Evolutionary conservation across 2,329 filamentous ascomycete species (phyloP).

Genomic region (Knufia petricola): DNA sequence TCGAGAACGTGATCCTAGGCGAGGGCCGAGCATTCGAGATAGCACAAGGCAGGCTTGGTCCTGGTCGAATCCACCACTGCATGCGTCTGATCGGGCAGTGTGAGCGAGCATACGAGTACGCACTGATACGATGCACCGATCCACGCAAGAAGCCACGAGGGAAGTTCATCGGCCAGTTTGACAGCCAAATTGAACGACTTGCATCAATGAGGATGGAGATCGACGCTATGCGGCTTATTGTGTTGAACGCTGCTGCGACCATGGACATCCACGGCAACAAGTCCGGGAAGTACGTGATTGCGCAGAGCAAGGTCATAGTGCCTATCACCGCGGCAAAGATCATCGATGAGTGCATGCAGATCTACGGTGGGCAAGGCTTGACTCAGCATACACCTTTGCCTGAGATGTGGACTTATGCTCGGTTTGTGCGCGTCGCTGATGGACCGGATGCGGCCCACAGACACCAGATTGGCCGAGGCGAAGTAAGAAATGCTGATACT

Average conservation of each 20-base stretch:
- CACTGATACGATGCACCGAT: conserved; percentile 79
- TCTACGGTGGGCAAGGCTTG: conserved; percentile 68
- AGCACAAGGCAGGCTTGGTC: conserved; percentile 79
- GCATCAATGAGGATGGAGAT: conserved; percentile 77
- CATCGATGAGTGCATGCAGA: conserved; percentile 68
- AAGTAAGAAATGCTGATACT: conserved; percentile 12
- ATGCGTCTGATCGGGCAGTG: conserved; percentile 79
- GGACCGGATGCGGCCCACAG: conserved; percentile 82
- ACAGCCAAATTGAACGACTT: conserved; percentile 78
- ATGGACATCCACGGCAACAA: conserved; percentile 81
- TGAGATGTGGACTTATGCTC: conserved; percentile 65
- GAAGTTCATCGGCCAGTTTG: conserved; percentile 70
- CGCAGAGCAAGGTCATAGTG: conserved; percentile 73
- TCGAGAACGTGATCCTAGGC: conserved; percentile 60
- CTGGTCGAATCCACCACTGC: conserved; percentile 80
- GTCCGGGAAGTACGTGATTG: conserved; percentile 71
- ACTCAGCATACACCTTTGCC: conserved; percentile 78
- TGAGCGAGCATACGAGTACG: conserved; percentile 76
- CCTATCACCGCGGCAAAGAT: conserved; percentile 64
- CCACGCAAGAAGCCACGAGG: conserved; percentile 72
- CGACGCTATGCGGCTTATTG: conserved; percentile 69
- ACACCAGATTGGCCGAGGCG: conserved; percentile 32
- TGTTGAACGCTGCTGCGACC: conserved; percentile 78
- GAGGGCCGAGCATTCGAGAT: conserved; percentile 84
- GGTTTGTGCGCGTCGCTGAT: conserved; percentile 68